Base-by-base conservation (phyloP, 306 rosid species). In the Astragalus membranaceus region DNA sequence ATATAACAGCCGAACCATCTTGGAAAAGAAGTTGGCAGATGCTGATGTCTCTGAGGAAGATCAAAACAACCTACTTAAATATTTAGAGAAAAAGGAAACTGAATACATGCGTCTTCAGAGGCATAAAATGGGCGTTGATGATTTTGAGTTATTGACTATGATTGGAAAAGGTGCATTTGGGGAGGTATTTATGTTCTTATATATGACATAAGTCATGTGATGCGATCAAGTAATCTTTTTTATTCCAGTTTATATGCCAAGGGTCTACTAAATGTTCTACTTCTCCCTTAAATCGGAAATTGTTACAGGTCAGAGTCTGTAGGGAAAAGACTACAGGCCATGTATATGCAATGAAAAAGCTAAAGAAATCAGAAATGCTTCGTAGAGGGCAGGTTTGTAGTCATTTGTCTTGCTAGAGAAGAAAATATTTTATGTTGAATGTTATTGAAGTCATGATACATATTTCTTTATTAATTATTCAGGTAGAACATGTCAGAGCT, bases 1-100 rank as follows among this genome's bases (percentile, higher is more conserved):
- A n/a, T 11, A 13, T 30, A 52, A 75, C 92, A 94, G 99, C 37
- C 85, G 97, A 61, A 88, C 78, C 48, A 74, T 84, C 52, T 81
- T 94, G 82, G 99, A 94, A 76, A 79, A 84, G 87, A 94, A 94
- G 88, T 79, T 94, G 85, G 97, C 95, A 32, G 96, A 94, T 87
- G 99, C 99, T 23, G 99, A 94, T 83, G 99, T 94, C 42, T 94
- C 97, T 2, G 99, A 88, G 87, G 99, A 94, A 83, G 99, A 94
- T 72, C 99, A 94, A 82, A 88, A 80, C 79, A 94, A 94, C 73
- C 84, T 94, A 53, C 86, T 94, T 37, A 91, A 88, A 72, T 91
- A 84, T 69, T 74, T 94, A 79, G 99, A 88, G 91, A 91, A 94
- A 80, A 94, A 94, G 77, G 99, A 94, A 80, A 91, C 99, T 0